Evolutionary conservation across 345 rosid genomes (phyloP).

Genomic region (Salix udensis): DNA sequence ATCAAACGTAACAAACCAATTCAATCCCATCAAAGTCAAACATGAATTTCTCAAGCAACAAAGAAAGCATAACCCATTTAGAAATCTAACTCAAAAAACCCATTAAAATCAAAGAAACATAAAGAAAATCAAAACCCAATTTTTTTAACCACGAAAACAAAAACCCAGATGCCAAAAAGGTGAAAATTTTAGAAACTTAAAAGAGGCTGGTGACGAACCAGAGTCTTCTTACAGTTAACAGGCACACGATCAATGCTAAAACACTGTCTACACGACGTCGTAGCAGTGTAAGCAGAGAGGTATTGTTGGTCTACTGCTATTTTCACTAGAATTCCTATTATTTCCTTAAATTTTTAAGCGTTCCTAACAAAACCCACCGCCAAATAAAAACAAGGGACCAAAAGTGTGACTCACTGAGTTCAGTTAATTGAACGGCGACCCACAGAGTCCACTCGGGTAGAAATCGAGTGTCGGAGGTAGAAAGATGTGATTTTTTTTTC

Average conservation of each 20-base stretch:
- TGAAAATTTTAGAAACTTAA: conserved; percentile 32
- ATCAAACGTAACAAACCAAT: neutral
- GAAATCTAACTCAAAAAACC: neutral
- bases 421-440: neutral
- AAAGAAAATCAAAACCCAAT: neutral
- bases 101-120: too few species aligned
- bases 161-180: neutral
- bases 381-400: neutral
- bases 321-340: conserved; percentile 56
- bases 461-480: neutral
- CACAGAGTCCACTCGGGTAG: conserved; percentile 1
- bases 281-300: conserved; percentile 29
- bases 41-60: neutral
- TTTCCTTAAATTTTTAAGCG: conserved; percentile 59
- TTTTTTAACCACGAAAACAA: neutral
- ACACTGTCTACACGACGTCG: conserved; percentile 20
- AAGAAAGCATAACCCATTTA: neutral
- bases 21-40: neutral
- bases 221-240: conserved; percentile 48
- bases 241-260: conserved; percentile 30
- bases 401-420: neutral
- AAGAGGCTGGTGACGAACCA: conserved; percentile 69
- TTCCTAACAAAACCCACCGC: conserved; percentile 1
- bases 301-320: conserved; percentile 53
- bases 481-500: neutral